Base-by-base conservation (phyloP, 2,329 filamentous ascomycete genomes). In the Diaporthe ilicicola region DNA sequence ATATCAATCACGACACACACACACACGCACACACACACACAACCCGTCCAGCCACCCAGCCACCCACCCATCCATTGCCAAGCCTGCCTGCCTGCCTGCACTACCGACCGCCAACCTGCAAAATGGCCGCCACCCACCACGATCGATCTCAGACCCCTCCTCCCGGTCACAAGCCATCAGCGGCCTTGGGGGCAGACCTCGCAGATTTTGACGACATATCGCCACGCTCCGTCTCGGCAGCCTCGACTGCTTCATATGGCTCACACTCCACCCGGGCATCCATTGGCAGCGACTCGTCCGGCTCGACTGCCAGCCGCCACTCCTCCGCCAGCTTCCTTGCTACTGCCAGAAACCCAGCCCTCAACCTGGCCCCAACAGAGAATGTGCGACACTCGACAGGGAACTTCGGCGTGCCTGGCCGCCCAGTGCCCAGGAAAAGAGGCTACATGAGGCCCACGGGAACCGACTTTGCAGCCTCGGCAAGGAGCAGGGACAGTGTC, bases 381-480 rank as follows among this genome's bases (percentile, higher is more conserved):
- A 73, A 71, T 50, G 62, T 73, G 19, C 82, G 87, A 59, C 82
- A 85, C 48, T 88, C 88, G 1, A 86, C 84, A 12, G 82, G 81
- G 69, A 85, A 82, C 74, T 75, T 82, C 56, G 71, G 71, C 39
- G 66, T 68, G 8, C 29, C 54, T 37, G 81, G 82, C 67, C 73
- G 72, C 48, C 79, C 80, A 27, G 69, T 78, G 7, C 81, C 77
- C 39, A 85, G 90, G 72, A 87, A 93, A 76, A 89, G 94, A 73
- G 95, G 95, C 53, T 98, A 95, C 83, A 93, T 97, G 83, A 89
- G 95, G 62, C 94, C 95, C 0, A 92, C 94, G 79, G 93, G 91
- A 67, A 97, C 93, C 65, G 89, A 94, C 77, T 99, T 98, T 80
- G 94, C 96, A 32, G 92, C 93, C 72, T 98, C 95, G 70, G 96